These are phyloP conservation scores for Heliamphora exappendiculata DNA, from an alignment of 148 eudicot genomes.

Conservation along the genomic window DNA sequence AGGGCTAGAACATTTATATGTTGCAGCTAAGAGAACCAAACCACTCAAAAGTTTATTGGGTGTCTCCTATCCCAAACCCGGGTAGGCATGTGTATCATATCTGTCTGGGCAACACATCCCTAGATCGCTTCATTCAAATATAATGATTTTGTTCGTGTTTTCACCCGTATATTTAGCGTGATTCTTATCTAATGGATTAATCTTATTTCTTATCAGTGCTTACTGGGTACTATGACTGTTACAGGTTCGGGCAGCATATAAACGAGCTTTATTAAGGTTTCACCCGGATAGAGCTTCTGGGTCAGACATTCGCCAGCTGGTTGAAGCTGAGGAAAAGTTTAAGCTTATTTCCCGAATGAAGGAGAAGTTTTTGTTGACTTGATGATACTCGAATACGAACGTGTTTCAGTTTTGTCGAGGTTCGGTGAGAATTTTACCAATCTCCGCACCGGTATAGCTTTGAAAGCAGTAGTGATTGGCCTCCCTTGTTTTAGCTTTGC, in stretches of 20 bases:
- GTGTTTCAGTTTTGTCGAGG: background rate
- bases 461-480: background rate
- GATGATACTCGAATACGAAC: background rate
- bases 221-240: constrained; percentile 3
- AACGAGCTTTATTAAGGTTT: constrained; percentile 65
- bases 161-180: background rate
- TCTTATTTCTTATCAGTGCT: background rate
- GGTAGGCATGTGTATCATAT: too few species aligned
- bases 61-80: too few species aligned
- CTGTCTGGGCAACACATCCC: background rate
- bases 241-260: constrained; percentile 84
- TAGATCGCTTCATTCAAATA: background rate
- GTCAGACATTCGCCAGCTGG: constrained; percentile 67
- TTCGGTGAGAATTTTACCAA: background rate
- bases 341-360: constrained; percentile 85
- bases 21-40: too few species aligned
- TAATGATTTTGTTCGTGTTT: background rate
- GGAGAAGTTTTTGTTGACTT: constrained; percentile 42
- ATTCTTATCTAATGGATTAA: background rate
- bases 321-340: constrained; percentile 94
- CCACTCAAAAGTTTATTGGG: too few species aligned
- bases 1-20: too few species aligned
- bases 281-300: constrained; percentile 77
- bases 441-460: background rate
- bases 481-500: background rate